Conservation (phyloP, 2,329 filamentous ascomycete species). For the Alternaria solani region DNA sequence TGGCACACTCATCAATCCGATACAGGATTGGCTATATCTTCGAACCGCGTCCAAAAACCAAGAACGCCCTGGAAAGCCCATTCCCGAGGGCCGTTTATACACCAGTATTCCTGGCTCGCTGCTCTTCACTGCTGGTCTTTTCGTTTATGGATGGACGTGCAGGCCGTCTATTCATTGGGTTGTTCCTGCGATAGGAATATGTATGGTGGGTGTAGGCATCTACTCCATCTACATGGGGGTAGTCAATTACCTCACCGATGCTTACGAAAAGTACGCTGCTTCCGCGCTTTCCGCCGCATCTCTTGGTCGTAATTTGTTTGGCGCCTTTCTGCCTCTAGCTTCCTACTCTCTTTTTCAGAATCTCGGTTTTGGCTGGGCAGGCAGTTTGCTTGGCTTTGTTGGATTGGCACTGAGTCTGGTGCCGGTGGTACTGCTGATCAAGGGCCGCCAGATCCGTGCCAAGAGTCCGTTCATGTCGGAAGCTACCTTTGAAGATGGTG, state of each 20-base stretch:
- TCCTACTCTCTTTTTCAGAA: constrained; percentile 52
- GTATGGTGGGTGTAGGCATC: constrained; percentile 26
- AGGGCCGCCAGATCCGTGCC: constrained; percentile 51
- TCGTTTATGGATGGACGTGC: constrained; percentile 30
- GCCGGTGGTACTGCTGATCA: constrained; percentile 53
- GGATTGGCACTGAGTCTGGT: constrained; percentile 51
- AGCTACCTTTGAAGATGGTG: constrained; percentile 27
- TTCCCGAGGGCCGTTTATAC: constrained; percentile 56
- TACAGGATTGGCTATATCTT: constrained; percentile 47
- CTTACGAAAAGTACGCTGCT: constrained; percentile 59
- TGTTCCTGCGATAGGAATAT: constrained; percentile 29
- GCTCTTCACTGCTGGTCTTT: constrained; percentile 43
- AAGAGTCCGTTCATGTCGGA: constrained; percentile 50
- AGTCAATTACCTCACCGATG: constrained; percentile 59
- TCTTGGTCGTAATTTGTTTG: constrained; percentile 56
- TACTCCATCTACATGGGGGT: constrained; percentile 57
- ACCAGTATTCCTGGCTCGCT: constrained; percentile 53
- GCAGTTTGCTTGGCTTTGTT: constrained; percentile 55
- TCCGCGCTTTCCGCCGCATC: constrained; percentile 58
- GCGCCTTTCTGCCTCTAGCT: constrained; percentile 57
- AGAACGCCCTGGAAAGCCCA: constrained; percentile 50
- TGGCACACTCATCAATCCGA: constrained; percentile 52
- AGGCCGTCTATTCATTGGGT: constrained; percentile 46
- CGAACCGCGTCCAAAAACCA: constrained; percentile 44
- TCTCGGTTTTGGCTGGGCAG: constrained; percentile 56